Evolutionary conservation across 2,329 filamentous ascomycete genomes (phyloP), one percentile per base, ranked within the genome.

Genomic region (Hypomyces rosellus): DNA sequence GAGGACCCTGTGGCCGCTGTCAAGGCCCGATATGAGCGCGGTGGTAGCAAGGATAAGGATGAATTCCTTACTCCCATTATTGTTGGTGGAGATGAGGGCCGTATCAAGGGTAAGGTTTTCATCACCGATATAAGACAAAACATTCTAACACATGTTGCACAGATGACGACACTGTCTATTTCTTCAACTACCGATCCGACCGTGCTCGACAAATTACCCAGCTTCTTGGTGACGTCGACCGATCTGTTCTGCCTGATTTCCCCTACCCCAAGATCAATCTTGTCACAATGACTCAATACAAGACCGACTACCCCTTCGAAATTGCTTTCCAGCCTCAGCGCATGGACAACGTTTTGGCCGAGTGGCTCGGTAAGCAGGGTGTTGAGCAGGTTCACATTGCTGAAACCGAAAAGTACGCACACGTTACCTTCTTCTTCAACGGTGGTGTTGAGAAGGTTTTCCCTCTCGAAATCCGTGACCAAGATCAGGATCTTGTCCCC

Each of bases 361-460:
- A 99, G 76, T 97, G 91, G 84, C 80, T 99, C 18, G 84, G 86
- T 62, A 93, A 92, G 76, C 86, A 97, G 72, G 82, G 81, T 41
- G 78, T 95, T 55, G 85, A 91, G 75, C 93, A 99, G 74, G 93
- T 92, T 60, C 93, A 99, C 75, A 82, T 97, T 60, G 93, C 93
- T 51, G 93, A 99, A 80, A 99, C 93, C 2, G 93, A 99, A 73
- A 99, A 99, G 78, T 99, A 99, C 71, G 93, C 93, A 34, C 93
- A 99, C 75, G 93, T 99, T 57, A 97, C 93, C 51, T 97, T 97
- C 81, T 97, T 97, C 82, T 97, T 97, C 85, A 99, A 99, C 74
- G 93, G 93, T 51, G 93, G 93, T 65, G 88, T 96, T 48, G 93
- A 99, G 76, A 95, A 96, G 77, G 88, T 89, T 56, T 99, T 96